Conservation (phyloP, 1,139 yeast species). For the Magnusiomyces paraingens region DNA sequence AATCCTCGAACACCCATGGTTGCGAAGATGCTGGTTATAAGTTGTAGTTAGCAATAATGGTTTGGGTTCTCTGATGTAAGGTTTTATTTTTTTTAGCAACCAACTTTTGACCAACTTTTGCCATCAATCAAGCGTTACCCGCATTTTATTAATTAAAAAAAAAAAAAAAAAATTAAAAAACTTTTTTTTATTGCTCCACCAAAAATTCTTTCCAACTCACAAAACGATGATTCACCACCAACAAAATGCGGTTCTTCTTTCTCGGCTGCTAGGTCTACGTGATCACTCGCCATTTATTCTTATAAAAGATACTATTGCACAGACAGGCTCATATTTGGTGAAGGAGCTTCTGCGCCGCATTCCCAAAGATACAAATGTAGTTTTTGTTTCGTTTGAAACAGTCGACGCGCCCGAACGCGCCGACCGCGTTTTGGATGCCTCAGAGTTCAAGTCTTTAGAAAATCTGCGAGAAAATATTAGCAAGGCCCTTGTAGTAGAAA, state of each 20-base stretch:
- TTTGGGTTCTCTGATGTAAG: background rate
- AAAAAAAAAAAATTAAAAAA: background rate
- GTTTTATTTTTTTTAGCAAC: too few relatives aligned
- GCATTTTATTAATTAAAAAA: background rate
- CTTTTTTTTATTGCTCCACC: background rate
- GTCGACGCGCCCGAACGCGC: conserved; percentile 44
- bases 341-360: conserved; percentile 49
- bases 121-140: too few relatives aligned
- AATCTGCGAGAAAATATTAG: conserved; percentile 12
- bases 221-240: conserved; percentile 21
- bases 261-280: conserved; percentile 56
- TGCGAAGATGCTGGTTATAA: background rate
- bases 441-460: conserved; percentile 27
- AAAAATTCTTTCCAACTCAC: background rate
- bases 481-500: conserved; percentile 14
- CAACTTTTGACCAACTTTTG: too few relatives aligned
- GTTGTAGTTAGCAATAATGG: background rate
- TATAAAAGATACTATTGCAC: conserved; percentile 61
- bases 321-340: conserved; percentile 52
- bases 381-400: conserved; percentile 63
- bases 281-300: conserved; percentile 71
- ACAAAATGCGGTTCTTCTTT: conserved; percentile 30
- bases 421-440: conserved; percentile 45
- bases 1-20: conserved; percentile 92
- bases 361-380: conserved; percentile 25